Evolutionary conservation across 345 rosid genomes (phyloP).

Genomic region (Garcia nutans): DNA sequence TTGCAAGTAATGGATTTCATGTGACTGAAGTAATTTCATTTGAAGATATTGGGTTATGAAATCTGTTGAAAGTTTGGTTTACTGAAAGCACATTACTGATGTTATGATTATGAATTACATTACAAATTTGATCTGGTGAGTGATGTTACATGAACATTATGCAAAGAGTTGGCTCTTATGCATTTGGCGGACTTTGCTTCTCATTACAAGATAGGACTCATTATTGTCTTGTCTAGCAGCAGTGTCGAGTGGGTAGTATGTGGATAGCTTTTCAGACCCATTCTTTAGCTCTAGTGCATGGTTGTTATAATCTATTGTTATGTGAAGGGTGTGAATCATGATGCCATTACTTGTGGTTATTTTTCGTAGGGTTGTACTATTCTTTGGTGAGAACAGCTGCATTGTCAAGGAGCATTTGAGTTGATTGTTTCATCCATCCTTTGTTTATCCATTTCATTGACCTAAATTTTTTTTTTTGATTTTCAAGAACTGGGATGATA

Average conservation of each 20-base stretch:
- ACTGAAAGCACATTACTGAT: not conserved
- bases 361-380: not conserved
- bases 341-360: not conserved
- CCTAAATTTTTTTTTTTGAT: not conserved
- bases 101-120: not conserved
- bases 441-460: not conserved
- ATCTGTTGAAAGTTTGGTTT: not conserved
- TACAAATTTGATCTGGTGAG: slow-evolving; percentile 1
- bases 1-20: slow-evolving; percentile 9
- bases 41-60: slow-evolving; percentile 1
- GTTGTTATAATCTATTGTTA: not conserved
- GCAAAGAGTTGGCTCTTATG: not conserved
- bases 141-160: not conserved
- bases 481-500: slow-evolving; percentile 1
- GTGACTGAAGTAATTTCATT: not conserved
- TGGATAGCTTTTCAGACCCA: slow-evolving; percentile 11
- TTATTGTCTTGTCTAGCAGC: not conserved
- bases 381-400: not conserved
- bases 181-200: not conserved
- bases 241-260: slow-evolving; percentile 17
- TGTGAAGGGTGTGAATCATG: slow-evolving; percentile 10
- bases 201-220: slow-evolving; percentile 8
- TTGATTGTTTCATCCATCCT: not conserved
- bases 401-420: slow-evolving; percentile 3
- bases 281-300: not conserved